Base-by-base conservation (phyloP, 257 asterid species). In the Rhazya stricta region DNA sequence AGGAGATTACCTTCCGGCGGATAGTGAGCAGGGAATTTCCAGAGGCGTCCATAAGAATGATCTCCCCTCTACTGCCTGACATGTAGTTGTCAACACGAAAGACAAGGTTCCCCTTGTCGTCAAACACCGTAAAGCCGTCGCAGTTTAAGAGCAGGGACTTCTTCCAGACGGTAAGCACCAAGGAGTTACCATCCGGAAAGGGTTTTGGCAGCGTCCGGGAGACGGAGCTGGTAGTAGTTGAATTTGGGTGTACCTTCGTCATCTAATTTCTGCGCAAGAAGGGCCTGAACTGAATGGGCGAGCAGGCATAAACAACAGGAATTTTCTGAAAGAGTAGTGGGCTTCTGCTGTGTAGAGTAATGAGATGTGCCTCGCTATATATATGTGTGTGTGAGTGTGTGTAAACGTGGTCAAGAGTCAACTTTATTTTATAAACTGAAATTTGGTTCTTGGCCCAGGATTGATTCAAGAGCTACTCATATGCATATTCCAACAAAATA, bases 61-160 rank as follows among this genome's bases (percentile, higher is more conserved):
- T 84, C 77, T 86, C 86, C 30, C 76, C 81, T 16, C 77, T 82
- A 48, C 66, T 77, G 63, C 86, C 79, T 42, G 91, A 76, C 30
- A 74, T 45, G 89, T 91, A 90, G 34, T 88, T 91, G 79, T 91
- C 97, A n/a, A 91, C 96, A 1, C 97, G 91, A 62, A 83, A 91
- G 29, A 87, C 84, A 48, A 91, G 86, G 80, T 87, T 82, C 18
- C 97, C 96, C 1, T 72, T 71, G 29, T 84, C 53, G 73, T 87
- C 97, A 54, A 82, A 87, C n/a, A 91, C 94, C 11, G 97, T 91
- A 79, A 90, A 91, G 2, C 96, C 97, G 46, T 86, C 86, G 83
- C 96, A 88, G 79, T 82, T 90, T 37, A 88, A 79, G 42, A 91
- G 85, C 62, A 91, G 74, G 41, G 96, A 91, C 73, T 91, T 91